Base-by-base conservation (phyloP, 23 red algal species). In the Gracilariopsis chorda region DNA sequence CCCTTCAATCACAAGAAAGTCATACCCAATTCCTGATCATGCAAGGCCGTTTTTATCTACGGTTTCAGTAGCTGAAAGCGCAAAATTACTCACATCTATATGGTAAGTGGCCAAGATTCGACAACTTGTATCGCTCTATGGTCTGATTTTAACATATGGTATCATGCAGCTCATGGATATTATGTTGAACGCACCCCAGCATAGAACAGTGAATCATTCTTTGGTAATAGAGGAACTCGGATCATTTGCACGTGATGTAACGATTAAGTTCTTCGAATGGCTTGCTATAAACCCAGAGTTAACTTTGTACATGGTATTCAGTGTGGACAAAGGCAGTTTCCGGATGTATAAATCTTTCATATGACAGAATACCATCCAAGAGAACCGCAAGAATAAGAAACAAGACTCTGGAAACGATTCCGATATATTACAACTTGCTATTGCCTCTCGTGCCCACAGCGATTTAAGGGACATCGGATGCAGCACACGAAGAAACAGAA, bases 111-210 rank as follows among this genome's bases (percentile, higher is more conserved):
- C 49, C 25, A 32, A 58, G 23, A n/a, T n/a, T 81, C 77, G 46
- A 63, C 53, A 84, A 42, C 80, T 51, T 19, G 80, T 51, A 25
- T 34, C 59, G 8, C 13, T 84, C 7, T 68, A 57, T 28, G 52
- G 56, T 36, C 58, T 36, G 29, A 65, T 67, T 28, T 84, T 67
- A 34, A 67, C 55, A 11, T 84, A 42, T 46, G 80, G 20, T 7
- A 84, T 46, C 10, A 67, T 84, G 80, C 80, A 84, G 9, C 67
- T 84, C 13, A 34, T 84, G 20, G n/a, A 24, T 12, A 84, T 67
- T 30, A 25, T 37, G 10, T 13, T 84, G 29, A 20, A 47, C 9
- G 80, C 80, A 10, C 20, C 32, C n/a, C 39, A 68, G 28, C 63
- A 29, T 17, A 46, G 40, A n/a, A 16, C 17, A 17, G 53, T 63